phyloP scores from a whole-genome alignment of 1,139 yeast species.

The Blastobotrys elegans region DNA sequence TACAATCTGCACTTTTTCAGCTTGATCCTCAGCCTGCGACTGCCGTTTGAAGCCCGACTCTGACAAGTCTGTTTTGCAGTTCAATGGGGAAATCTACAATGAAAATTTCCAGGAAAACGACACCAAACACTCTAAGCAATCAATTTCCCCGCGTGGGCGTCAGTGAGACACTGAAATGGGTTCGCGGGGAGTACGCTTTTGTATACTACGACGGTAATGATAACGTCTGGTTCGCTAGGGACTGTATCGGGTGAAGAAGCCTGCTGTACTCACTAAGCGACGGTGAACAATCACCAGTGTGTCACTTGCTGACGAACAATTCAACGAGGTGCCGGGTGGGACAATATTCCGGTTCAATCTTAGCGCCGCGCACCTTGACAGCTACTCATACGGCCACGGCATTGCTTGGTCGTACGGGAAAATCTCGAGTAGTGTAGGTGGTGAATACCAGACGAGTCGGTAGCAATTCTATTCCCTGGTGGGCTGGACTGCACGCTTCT shows the following conservation, averaged over 20 bases:
- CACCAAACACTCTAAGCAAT: conserved; percentile 40
- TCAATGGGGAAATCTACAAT: conserved; percentile 85
- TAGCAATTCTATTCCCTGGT: conserved; percentile 82
- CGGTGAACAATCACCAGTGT: conserved; percentile 34
- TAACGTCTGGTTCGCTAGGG: conserved; percentile 74
- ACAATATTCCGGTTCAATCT: conserved; percentile 24
- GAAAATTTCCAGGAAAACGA: conserved; percentile 49
- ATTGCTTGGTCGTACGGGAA: conserved; percentile 34
- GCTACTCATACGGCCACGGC: conserved; percentile 15
- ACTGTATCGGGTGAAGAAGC: conserved; percentile 74
- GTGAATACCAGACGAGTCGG: conserved; percentile 41
- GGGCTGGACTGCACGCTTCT: conserved; percentile 88
- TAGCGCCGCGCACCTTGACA: conserved; percentile 5
- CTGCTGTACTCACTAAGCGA: conserved; percentile 42
- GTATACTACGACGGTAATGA: conserved; percentile 46
- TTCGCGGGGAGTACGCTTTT: conserved; percentile 81
- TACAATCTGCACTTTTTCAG: conserved; percentile 39
- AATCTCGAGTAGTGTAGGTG: too few relatives aligned
- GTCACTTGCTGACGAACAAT: conserved; percentile 11
- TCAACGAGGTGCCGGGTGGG: conserved; percentile 33
- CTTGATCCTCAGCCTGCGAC: conserved; percentile 72
- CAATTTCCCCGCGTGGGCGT: conserved; percentile 28
- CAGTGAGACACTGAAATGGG: conserved; percentile 32
- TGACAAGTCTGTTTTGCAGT: conserved; percentile 47
- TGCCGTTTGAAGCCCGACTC: conserved; percentile 78